Conservation (phyloP, 768 basidiomycete genomes). For the Polyporus arcularius region DNA sequence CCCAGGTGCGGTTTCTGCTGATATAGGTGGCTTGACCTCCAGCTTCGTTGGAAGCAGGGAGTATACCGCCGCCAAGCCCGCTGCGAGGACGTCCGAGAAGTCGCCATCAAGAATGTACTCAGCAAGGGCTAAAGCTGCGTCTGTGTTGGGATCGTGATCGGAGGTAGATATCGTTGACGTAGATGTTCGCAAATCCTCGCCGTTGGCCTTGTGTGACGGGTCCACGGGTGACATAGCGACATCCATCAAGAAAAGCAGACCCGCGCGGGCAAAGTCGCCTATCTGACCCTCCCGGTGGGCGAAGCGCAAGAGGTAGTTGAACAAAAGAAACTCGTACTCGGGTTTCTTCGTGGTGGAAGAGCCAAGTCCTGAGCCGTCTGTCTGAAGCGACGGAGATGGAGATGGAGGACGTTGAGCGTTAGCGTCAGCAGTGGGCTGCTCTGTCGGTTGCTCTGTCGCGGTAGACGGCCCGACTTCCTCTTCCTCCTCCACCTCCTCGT, state of each 20-base stretch:
- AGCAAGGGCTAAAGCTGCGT: slow-evolving; percentile 84
- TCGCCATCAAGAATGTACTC: slow-evolving; percentile 97
- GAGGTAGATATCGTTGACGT: slow-evolving; percentile 30
- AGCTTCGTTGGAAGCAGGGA: slow-evolving; percentile 89
- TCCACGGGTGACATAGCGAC: slow-evolving; percentile 88
- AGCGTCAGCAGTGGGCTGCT: not conserved
- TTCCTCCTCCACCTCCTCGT: slow-evolving; percentile 55
- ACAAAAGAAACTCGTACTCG: slow-evolving; percentile 94
- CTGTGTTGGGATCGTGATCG: slow-evolving; percentile 69
- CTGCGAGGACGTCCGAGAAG: slow-evolving; percentile 95
- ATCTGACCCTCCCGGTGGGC: slow-evolving; percentile 93
- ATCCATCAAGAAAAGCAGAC: slow-evolving; percentile 92
- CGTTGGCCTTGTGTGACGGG: slow-evolving; percentile 41
- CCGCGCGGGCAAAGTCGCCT: slow-evolving; percentile 91
- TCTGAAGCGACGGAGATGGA: slow-evolving; percentile 61
- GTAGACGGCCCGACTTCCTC: slow-evolving; percentile 2
- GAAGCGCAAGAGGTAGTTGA: slow-evolving; percentile 94
- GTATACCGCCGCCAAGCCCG: slow-evolving; percentile 91
- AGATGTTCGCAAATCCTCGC: slow-evolving; percentile 31
- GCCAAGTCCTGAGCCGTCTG: slow-evolving; percentile 50
- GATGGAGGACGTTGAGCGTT: slow-evolving; percentile 42
- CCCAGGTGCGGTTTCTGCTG: slow-evolving; percentile 40
- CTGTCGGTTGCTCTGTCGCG: slow-evolving; percentile 23
- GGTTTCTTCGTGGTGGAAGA: slow-evolving; percentile 57
- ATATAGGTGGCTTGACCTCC: slow-evolving; percentile 54